Evolutionary conservation across 805 yeast species (phyloP).

Genomic region (Ascoidea tarda): DNA sequence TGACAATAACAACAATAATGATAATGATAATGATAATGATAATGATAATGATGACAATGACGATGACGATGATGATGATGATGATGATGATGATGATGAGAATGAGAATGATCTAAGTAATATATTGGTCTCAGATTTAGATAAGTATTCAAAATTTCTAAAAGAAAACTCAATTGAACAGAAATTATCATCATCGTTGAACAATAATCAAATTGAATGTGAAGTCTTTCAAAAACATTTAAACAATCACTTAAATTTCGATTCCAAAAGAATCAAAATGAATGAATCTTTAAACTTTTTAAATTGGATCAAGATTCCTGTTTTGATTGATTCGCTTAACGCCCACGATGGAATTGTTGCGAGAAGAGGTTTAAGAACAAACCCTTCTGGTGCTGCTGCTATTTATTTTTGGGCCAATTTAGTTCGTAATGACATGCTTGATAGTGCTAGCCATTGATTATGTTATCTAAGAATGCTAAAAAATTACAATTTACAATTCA

Average conservation of each 20-base stretch:
- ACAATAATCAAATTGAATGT: constrained; percentile 12
- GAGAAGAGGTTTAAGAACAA: constrained; percentile 45
- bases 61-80: background rate
- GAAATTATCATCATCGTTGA: too few species aligned
- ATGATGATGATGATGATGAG: constrained; percentile 1
- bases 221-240: constrained; percentile 10
- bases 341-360: constrained; percentile 84
- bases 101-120: constrained; percentile 1
- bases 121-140: too few species aligned
- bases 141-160: too few species aligned
- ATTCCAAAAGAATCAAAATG: constrained; percentile 25
- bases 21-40: constrained; percentile 5
- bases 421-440: constrained; percentile 1
- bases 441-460: too few species aligned
- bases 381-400: constrained; percentile 35
- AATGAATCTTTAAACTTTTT: constrained; percentile 42
- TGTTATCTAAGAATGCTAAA: too few species aligned
- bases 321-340: constrained; percentile 55
- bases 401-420: constrained; percentile 30
- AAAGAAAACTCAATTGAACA: too few species aligned
- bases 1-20: constrained; percentile 5
- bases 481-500: too few species aligned
- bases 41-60: background rate
- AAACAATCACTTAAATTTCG: constrained; percentile 18
- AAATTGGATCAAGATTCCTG: constrained; percentile 68